Percentiles rank a stretch among this genome's conserved stretches.
Evolutionary conservation across 2,329 filamentous ascomycete species (phyloP).

Genomic region (Arthrobotrys musiformis): DNA sequence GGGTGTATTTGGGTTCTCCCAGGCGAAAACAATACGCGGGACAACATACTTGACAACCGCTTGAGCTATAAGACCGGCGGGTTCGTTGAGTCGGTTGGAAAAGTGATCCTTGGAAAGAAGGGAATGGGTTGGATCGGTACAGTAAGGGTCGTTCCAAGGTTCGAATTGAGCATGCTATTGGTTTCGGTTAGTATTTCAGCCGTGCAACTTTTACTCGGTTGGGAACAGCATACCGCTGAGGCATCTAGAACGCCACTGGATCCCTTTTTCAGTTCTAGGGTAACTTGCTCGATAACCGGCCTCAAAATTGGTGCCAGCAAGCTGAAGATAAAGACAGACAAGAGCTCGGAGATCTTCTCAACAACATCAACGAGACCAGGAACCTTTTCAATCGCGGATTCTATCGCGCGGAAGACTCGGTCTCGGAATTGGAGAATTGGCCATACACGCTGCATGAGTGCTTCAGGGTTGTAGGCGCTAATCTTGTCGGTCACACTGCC

Average conservation of each 20-base stretch:
- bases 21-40: conserved; percentile 75
- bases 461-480: conserved; percentile 67
- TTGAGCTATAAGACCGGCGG: conserved; percentile 68
- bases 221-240: conserved; percentile 52
- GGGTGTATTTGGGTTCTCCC: conserved; percentile 73
- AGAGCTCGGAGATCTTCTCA: conserved; percentile 90
- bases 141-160: conserved; percentile 79
- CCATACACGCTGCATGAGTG: conserved; percentile 84
- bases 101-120: conserved; percentile 72
- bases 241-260: conserved; percentile 75
- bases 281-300: conserved; percentile 88
- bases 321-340: conserved; percentile 91
- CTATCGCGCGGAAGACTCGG: conserved; percentile 89
- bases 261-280: conserved; percentile 83
- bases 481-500: conserved; percentile 25
- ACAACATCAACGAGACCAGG: conserved; percentile 82
- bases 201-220: neutral
- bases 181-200: neutral
- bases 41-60: conserved; percentile 74
- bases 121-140: conserved; percentile 74
- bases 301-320: conserved; percentile 90
- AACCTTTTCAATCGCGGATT: conserved; percentile 85
- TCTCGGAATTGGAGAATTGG: conserved; percentile 94
- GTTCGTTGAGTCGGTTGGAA: conserved; percentile 70
- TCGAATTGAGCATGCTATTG: conserved; percentile 70